Percentiles rank a stretch among this genome's conserved stretches.
Conservation (phyloP, 202 grass and related monocot genomes). For the Hordeum pubiflorum region DNA sequence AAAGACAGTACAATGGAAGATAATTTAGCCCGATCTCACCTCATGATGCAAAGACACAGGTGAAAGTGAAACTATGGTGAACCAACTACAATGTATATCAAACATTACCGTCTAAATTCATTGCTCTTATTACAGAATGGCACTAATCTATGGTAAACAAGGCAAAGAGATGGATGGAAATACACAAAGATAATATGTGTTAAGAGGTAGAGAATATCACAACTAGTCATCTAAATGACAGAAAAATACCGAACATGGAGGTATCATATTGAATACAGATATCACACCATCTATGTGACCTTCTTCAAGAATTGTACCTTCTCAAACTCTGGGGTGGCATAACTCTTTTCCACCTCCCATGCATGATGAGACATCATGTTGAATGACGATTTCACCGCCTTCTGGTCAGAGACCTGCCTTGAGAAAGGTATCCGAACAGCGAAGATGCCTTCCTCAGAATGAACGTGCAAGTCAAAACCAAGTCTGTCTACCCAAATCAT, state of each 20-base stretch:
- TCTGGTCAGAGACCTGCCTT: conserved; percentile 76
- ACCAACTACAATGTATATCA: background rate
- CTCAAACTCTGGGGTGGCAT: conserved; percentile 64
- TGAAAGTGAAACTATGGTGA: background rate
- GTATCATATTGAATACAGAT: conserved; percentile 3
- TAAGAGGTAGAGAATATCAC: background rate
- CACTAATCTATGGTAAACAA: conserved; percentile 3
- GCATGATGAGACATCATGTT: conserved; percentile 97
- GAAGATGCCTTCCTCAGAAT: conserved; percentile 53
- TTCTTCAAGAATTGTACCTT: conserved; percentile 64
- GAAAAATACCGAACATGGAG: conserved; percentile 15
- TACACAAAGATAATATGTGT: conserved; percentile 9
- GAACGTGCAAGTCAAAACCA: conserved; percentile 82
- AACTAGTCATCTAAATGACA: background rate
- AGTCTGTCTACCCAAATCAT: conserved; percentile 90
- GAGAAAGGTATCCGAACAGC: conserved; percentile 71
- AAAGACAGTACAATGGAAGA: background rate
- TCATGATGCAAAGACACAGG: background rate
- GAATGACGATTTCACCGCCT: conserved; percentile 82
- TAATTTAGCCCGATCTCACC: background rate
- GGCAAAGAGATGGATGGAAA: background rate
- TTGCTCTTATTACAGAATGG: background rate
- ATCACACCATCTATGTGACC: conserved; percentile 51
- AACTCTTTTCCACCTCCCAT: conserved; percentile 89
- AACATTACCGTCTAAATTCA: background rate